phyloP scores from a whole-genome alignment of 2,329 filamentous ascomycete species.

The Penicillium griseofulvum region DNA sequence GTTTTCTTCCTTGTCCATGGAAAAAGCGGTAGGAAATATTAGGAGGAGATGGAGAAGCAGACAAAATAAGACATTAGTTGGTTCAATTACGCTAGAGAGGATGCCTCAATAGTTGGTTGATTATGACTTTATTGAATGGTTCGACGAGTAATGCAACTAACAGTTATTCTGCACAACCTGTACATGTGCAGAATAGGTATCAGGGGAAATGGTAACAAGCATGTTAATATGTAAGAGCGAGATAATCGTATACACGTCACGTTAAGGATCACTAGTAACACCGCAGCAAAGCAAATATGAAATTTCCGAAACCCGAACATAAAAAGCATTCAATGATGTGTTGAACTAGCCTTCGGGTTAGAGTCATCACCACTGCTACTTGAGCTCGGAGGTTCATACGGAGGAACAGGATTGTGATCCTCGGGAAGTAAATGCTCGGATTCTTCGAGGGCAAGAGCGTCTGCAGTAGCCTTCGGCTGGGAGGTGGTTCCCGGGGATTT shows the following conservation, averaged over 20 bases:
- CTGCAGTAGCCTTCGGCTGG: constrained; percentile 18
- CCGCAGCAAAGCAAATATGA: background rate
- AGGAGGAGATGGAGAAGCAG: background rate
- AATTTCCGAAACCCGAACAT: background rate
- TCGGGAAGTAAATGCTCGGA: constrained; percentile 16
- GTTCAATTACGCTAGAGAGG: background rate
- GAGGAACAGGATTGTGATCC: constrained; percentile 24
- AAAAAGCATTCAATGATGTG: constrained; percentile 1
- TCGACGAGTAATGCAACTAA: background rate
- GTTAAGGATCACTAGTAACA: constrained; percentile 1
- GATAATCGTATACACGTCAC: constrained; percentile 14
- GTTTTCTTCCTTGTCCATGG: background rate
- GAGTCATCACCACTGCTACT: constrained; percentile 21
- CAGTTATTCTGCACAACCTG: background rate
- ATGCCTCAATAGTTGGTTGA: too few species aligned
- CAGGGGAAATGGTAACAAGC: background rate
- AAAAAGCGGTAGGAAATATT: background rate
- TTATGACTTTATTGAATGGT: background rate
- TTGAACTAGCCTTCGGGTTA: constrained; percentile 11
- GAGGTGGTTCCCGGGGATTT: constrained; percentile 12
- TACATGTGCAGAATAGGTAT: background rate
- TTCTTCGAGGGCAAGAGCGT: constrained; percentile 10
- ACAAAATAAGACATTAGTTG: background rate
- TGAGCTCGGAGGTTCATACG: constrained; percentile 25
- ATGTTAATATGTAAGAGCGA: background rate